Conservation (phyloP, 2,329 filamentous ascomycete genomes). For the Leptographium lundbergii region DNA sequence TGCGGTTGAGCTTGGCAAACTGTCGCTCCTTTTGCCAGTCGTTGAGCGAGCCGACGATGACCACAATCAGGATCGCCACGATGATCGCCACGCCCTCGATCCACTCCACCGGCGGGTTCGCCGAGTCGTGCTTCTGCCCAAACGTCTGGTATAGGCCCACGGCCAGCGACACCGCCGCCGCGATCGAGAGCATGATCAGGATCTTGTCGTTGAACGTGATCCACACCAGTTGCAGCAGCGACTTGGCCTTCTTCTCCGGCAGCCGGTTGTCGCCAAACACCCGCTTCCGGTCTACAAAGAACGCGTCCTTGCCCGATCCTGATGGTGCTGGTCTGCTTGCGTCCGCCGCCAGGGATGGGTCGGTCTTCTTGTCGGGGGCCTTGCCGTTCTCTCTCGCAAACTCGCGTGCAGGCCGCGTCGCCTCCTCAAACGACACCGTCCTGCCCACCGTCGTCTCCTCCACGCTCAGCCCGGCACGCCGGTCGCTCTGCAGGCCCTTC, state of each 20-base stretch:
- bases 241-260: constrained; percentile 64
- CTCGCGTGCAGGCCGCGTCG: constrained; percentile 23
- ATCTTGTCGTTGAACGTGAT: constrained; percentile 79
- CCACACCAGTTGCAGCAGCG: constrained; percentile 61
- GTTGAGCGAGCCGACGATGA: constrained; percentile 63
- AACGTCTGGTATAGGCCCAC: constrained; percentile 67
- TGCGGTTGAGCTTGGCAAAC: constrained; percentile 66
- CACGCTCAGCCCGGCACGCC: constrained; percentile 58
- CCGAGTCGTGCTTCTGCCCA: constrained; percentile 38
- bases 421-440: constrained; percentile 60
- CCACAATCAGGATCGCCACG: constrained; percentile 65
- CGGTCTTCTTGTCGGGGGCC: constrained; percentile 17
- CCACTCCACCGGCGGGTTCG: constrained; percentile 55
- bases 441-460: constrained; percentile 61
- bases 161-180: constrained; percentile 59
- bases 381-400: constrained; percentile 1
- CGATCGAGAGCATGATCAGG: constrained; percentile 56
- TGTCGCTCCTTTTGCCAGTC: constrained; percentile 73
- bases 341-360: constrained; percentile 11
- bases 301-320: not conserved
- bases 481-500: constrained; percentile 62
- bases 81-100: constrained; percentile 74
- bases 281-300: constrained; percentile 52
- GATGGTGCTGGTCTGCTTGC: not conserved
- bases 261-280: constrained; percentile 61